Evolutionary conservation across 345 rosid species (phyloP), one percentile per base, ranked within the genome.

Genomic region (Brassica napus): DNA sequence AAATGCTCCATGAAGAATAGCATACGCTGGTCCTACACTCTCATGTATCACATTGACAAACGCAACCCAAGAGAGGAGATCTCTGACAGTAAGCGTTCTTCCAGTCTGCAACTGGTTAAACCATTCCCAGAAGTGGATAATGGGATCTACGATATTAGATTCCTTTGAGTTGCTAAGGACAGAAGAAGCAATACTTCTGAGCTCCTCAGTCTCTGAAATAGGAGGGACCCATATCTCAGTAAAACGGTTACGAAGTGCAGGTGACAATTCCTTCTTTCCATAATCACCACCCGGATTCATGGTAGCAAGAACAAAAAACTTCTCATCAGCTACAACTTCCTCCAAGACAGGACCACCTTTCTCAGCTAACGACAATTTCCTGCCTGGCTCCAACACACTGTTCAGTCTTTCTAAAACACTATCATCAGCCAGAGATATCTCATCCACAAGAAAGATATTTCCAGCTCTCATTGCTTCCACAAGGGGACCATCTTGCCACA

Each of bases 261-360:
- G 98, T 69, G 98, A 92, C 71, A 92, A 85, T 85, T 94, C 98
- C 88, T 94, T 94, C 86, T 94, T 94, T 59, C 98, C 98, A 86
- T 88, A 94, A 79, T 94, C 98, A 84, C 98, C 98, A 82, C 98
- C 98, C 78, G 98, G 98, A 79, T 94, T 94, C 98, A 94, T 94
- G 12, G 98, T 94, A 69, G 96, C 98, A 77, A 94, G 87, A 81
- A 91, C 88, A 77, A 92, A 85, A 82, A 94, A 94, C 26, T 87
- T 82, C 15, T 80, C 75, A 71, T 90, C 87, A 82, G 97, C 98
- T 58, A 89, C 87, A 32, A 94, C 77, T 62, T 84, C 86, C 86
- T 94, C 98, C 86, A 94, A 72, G 62, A 62, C 68, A 59, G 89
- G 79, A 54, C 97, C 98, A 77, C 98, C 98, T 86, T 94, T 94